Evolutionary conservation across 345 rosid genomes (phyloP).

Genomic region (Pugionium dolabratum): DNA sequence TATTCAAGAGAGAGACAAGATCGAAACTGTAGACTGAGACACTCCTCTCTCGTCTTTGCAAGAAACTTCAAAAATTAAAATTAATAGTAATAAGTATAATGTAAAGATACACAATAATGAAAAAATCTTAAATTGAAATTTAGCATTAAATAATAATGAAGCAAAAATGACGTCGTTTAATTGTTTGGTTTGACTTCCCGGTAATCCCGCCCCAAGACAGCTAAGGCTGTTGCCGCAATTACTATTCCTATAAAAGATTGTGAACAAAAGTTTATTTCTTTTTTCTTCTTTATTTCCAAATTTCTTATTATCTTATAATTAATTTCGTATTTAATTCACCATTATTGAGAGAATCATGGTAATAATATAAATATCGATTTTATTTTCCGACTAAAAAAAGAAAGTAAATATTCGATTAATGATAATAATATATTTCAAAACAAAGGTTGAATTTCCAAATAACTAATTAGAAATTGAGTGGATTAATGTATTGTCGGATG

Average conservation of each 20-base stretch:
- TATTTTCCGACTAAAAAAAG: neutral
- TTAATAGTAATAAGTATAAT: neutral
- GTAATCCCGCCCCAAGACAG: constrained; percentile 20
- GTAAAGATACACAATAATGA: neutral
- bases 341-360: neutral
- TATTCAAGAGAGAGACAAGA: constrained; percentile 27
- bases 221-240: constrained; percentile 30
- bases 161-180: constrained; percentile 31
- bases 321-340: neutral
- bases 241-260: constrained; percentile 34
- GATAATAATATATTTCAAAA: too few relatives aligned
- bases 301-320: neutral
- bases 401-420: neutral
- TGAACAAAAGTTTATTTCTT: constrained; percentile 17
- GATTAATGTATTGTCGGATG: too few relatives aligned
- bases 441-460: too few relatives aligned
- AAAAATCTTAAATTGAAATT: neutral
- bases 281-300: neutral
- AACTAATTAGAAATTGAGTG: too few relatives aligned
- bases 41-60: constrained; percentile 29
- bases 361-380: neutral
- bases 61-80: constrained; percentile 26
- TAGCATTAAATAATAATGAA: neutral
- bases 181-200: constrained; percentile 24
- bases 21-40: constrained; percentile 38